phyloP scores from a whole-genome alignment of 2,329 filamentous ascomycete species.

The Monilinia fructicola region DNA sequence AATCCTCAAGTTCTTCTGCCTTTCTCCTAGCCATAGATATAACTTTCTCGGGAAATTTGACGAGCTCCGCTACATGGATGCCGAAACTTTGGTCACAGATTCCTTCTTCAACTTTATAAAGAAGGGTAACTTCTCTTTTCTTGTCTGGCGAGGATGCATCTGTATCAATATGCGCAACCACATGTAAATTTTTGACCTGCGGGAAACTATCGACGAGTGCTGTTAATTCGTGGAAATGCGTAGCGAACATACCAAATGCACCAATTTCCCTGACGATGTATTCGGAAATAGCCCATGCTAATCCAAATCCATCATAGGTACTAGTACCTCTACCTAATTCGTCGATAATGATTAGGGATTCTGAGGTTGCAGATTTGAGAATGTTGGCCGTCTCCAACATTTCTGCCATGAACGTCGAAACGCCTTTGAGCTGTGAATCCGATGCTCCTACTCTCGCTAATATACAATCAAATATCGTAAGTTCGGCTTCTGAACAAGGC shows the following conservation, averaged over 20 bases:
- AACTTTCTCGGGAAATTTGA: conserved; percentile 94
- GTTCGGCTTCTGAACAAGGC: conserved; percentile 82
- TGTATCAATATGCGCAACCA: conserved; percentile 82
- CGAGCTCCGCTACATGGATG: conserved; percentile 96
- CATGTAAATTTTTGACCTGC: conserved; percentile 89
- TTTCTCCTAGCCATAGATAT: conserved; percentile 99
- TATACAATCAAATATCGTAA: conserved; percentile 96
- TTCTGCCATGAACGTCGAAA: conserved; percentile 99
- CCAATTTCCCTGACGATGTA: conserved; percentile 95
- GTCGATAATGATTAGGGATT: conserved; percentile 97
- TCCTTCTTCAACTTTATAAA: conserved; percentile 95
- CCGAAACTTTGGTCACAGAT: conserved; percentile 97
- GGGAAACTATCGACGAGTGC: conserved; percentile 83
- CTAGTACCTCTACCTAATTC: conserved; percentile 95
- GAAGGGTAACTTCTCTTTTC: conserved; percentile 80
- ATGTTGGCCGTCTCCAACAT: conserved; percentile 99
- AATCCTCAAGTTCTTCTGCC: conserved; percentile 96
- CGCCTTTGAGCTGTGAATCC: conserved; percentile 95
- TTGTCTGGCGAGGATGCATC: conserved; percentile 41
- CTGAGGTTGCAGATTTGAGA: conserved; percentile 90
- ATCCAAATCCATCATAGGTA: conserved; percentile 95
- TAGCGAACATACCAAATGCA: conserved; percentile 92
- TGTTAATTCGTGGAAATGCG: conserved; percentile 97
- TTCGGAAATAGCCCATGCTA: conserved; percentile 99
- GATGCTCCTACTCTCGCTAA: conserved; percentile 93